phyloP scores from a whole-genome alignment of 2,329 filamentous ascomycete species.

The Epichloe festucae region DNA sequence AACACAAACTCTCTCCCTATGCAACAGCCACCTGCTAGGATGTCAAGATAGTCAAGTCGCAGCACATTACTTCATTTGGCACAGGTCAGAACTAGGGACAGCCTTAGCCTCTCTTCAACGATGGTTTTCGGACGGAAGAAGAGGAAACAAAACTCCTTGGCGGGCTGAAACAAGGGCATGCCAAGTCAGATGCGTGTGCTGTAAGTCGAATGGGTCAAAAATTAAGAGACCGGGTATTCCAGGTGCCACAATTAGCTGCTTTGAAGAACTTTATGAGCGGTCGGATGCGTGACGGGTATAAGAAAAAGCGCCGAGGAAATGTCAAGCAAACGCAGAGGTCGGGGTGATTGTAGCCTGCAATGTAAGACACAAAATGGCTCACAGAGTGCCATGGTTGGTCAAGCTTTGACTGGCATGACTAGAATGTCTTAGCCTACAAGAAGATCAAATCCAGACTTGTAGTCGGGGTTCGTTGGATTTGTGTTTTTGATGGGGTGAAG shows the following conservation, averaged over 20 bases:
- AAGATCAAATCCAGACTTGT: conserved; percentile 25
- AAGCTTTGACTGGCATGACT: not conserved
- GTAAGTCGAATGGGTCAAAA: not conserved
- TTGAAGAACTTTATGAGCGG: too few relatives aligned
- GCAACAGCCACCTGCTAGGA: not conserved
- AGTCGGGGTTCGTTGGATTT: conserved; percentile 33
- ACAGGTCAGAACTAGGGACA: not conserved
- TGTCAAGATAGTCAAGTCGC: conserved; percentile 2
- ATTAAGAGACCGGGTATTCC: not conserved
- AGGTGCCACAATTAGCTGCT: too few relatives aligned
- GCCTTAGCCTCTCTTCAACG: not conserved
- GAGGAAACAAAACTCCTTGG: not conserved
- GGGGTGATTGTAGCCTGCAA: too few relatives aligned
- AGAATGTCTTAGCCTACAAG: conserved; percentile 21
- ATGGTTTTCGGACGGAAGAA: not conserved
- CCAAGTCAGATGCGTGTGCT: not conserved
- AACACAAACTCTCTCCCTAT: not conserved
- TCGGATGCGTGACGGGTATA: not conserved
- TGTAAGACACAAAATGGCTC: not conserved
- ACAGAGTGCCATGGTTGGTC: not conserved
- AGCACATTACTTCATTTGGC: conserved; percentile 6
- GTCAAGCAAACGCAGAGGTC: not conserved
- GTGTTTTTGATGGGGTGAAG: conserved; percentile 49
- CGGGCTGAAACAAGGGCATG: not conserved
- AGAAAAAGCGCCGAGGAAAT: not conserved